Evolutionary conservation across 768 basidiomycete genomes (phyloP), one percentile per base, ranked within the genome.

Genomic region (Pholiota microspora): DNA sequence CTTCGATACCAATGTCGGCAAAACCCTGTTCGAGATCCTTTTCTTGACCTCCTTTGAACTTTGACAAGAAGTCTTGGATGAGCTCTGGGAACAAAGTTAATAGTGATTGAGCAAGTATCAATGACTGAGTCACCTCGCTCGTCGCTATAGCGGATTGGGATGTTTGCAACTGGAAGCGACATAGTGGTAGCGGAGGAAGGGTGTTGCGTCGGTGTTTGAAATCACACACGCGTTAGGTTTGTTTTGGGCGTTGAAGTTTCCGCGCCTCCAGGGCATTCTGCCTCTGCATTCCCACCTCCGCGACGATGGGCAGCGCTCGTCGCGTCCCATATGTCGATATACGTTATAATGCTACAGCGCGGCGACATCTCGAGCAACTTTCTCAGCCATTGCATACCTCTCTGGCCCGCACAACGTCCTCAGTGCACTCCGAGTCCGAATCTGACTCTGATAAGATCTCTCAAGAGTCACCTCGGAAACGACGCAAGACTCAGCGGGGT

Each of bases 1-100:
- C 86, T 40, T 78, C 76, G 38, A 92, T 79, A 51, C 80, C 82
- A 67, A 94, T 85, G 65, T 83, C 81, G 29, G 85, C 88, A 52
- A 94, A 79, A 57, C 81, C 82, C 45, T 73, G 73, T 40, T 80
- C 78, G 49, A 92, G 70, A 62, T 91, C 89, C 68, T 87, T 84
- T 65, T 82, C 79, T 15, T 59, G 62, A 55, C 75, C 76, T 25
- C 74, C 74, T 61, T 83, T 80, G 73, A 83, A 94, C 42, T 78
- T 84, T 42, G 84, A 82, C 59, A 94, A 66, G 67, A 94, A 92
- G 56, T 76, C 76, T 40, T 73, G 74, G 65, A 94, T 91, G 70
- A 76, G 81, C 12, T 80, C 91, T 94, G 63, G 2, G 28, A 35
- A 28, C 18, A n/a, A n/a, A n/a, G n/a, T n/a, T n/a, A 48, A 9